These are phyloP conservation scores for Erysimum cheiranthoides DNA, from an alignment of 345 rosid species.

Conservation along the genomic window DNA sequence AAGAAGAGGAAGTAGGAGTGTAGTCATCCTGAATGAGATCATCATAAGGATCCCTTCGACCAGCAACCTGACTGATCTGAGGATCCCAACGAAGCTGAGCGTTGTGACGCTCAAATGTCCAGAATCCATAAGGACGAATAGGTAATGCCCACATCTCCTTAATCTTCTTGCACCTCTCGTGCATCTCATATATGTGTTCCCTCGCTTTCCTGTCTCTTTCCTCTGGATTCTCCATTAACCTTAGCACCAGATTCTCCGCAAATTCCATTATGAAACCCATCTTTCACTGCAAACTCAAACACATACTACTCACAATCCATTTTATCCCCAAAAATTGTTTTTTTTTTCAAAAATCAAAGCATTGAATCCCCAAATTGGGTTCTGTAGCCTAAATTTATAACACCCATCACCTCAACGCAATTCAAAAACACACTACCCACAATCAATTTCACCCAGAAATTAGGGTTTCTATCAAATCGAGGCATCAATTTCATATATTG, in stretches of 20 bases:
- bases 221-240: constrained; percentile 95
- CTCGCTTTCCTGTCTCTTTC: constrained; percentile 86
- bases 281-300: constrained; percentile 18
- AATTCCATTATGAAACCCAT: constrained; percentile 96
- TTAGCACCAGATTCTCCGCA: constrained; percentile 84
- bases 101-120: constrained; percentile 97
- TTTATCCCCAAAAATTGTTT: background rate
- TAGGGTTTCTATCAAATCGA: constrained; percentile 13
- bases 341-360: background rate
- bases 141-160: constrained; percentile 99
- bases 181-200: constrained; percentile 69
- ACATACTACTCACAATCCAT: background rate
- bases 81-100: constrained; percentile 93
- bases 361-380: background rate
- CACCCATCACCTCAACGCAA: constrained; percentile 52
- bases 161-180: constrained; percentile 82
- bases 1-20: constrained; percentile 30
- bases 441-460: background rate
- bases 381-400: constrained; percentile 28
- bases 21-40: constrained; percentile 68
- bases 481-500: background rate
- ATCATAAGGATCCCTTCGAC: constrained; percentile 95
- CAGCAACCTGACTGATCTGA: constrained; percentile 95
- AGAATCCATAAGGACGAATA: constrained; percentile 93
- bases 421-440: background rate